These are phyloP conservation scores for Arctium minus DNA, from an alignment of 129 eudicot genomes.

Conservation along the genomic window DNA sequence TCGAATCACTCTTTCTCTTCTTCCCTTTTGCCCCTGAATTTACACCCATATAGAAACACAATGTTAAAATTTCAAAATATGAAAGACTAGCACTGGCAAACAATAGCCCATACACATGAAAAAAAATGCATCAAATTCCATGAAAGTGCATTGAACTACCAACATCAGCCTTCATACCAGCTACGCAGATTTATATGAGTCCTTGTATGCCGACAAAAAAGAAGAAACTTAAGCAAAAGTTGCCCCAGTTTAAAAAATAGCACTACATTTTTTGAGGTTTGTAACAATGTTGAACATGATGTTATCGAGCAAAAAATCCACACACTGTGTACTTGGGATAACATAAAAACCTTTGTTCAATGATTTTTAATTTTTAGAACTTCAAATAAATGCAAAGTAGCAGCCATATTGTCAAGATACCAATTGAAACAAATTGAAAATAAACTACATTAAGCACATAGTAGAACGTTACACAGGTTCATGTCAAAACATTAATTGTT, in stretches of 20 bases:
- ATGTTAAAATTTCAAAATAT: not conserved
- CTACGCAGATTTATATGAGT: too few species aligned
- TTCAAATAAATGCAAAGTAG: not conserved
- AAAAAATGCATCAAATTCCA: too few species aligned
- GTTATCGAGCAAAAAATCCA: too few species aligned
- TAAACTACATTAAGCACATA: not conserved
- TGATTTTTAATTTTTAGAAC: not conserved
- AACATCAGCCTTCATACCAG: too few species aligned
- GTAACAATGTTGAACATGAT: too few species aligned
- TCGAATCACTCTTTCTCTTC: constrained; percentile 83
- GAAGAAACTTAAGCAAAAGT: too few species aligned
- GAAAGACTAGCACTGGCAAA: not conserved
- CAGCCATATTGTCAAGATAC: not conserved
- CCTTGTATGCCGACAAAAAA: too few species aligned
- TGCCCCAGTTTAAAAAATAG: too few species aligned
- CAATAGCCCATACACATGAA: too few species aligned
- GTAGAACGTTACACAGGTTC: not conserved
- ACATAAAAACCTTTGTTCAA: not conserved
- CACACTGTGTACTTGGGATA: not conserved
- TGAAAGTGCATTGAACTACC: too few species aligned
- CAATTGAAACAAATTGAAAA: not conserved
- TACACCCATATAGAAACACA: constrained; percentile 3
- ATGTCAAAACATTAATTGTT: too few species aligned
- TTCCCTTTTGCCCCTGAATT: constrained; percentile 79
- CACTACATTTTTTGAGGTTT: too few species aligned